Evolutionary conservation across 257 asterid species (phyloP).

Genomic region (Solanum lignicaule): DNA sequence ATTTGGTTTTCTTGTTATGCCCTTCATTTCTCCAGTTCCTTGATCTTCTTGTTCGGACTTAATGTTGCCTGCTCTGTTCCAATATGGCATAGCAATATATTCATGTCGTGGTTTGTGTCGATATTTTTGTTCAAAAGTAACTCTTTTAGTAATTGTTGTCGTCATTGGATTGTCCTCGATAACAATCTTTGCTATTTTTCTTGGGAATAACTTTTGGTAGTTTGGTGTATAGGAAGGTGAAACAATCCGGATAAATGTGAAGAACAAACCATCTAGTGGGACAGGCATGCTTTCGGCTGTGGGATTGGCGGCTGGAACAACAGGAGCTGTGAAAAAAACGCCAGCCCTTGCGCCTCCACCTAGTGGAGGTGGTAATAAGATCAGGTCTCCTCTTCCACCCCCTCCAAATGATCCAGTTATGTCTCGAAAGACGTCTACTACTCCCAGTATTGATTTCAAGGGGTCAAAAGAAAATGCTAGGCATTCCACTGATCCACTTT

Average conservation of each 20-base stretch:
- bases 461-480: slow-evolving; percentile 36
- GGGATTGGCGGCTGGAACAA: slow-evolving; percentile 41
- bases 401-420: slow-evolving; percentile 77
- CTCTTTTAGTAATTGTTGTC: background rate
- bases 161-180: background rate
- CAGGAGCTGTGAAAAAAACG: slow-evolving; percentile 53
- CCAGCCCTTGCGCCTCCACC: slow-evolving; percentile 84
- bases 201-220: background rate
- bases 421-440: slow-evolving; percentile 32
- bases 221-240: slow-evolving; percentile 77
- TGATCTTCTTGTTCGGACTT: background rate
- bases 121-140: background rate
- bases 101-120: background rate
- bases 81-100: background rate
- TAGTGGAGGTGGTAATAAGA: slow-evolving; percentile 36
- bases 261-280: slow-evolving; percentile 73
- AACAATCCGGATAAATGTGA: slow-evolving; percentile 82
- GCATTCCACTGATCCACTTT: slow-evolving; percentile 39
- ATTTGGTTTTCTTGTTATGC: background rate
- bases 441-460: slow-evolving; percentile 18
- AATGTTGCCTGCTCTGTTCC: background rate
- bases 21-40: background rate
- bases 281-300: slow-evolving; percentile 90
- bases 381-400: slow-evolving; percentile 88
- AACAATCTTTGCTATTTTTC: background rate